phyloP scores from a whole-genome alignment of 768 basidiomycete genomes.

The Xerocomus spinulosus region DNA sequence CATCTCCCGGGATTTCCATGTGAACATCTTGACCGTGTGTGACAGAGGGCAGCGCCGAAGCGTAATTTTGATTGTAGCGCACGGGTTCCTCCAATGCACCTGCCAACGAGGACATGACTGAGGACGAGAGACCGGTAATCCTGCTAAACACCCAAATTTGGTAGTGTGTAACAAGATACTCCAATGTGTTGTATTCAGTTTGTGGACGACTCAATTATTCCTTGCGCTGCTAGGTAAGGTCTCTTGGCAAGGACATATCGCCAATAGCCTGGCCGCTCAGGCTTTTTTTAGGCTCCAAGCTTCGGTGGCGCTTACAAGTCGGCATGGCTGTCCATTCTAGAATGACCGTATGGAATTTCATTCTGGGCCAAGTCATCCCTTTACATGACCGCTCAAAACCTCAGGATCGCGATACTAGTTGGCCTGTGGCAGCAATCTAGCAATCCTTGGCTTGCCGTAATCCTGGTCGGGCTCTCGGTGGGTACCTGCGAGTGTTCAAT shows the following conservation, averaged over 20 bases:
- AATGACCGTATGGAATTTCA: constrained; percentile 8
- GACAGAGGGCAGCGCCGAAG: constrained; percentile 4
- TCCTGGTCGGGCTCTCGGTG: neutral
- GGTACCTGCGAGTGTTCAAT: neutral
- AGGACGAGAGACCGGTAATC: neutral
- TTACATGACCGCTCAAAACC: constrained; percentile 6
- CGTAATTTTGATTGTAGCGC: constrained; percentile 20
- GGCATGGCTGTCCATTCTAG: constrained; percentile 19
- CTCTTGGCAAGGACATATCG: too few relatives aligned
- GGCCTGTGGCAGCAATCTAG: neutral
- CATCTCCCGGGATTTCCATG: constrained; percentile 32
- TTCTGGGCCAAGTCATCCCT: too few relatives aligned
- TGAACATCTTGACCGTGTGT: constrained; percentile 35
- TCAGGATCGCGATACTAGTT: constrained; percentile 21
- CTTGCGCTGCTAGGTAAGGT: too few relatives aligned
- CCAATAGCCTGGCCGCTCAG: neutral
- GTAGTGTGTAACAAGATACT: neutral
- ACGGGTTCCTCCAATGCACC: constrained; percentile 46
- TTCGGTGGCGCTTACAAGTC: neutral
- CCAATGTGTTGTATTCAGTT: neutral
- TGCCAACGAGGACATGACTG: constrained; percentile 55
- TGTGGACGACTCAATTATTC: neutral
- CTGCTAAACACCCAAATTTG: constrained; percentile 10
- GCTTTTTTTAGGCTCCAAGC: neutral
- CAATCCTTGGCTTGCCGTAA: constrained; percentile 3